Conservation (phyloP, 192 early-diverging fungal species). For the Linnemannia hyalina region DNA sequence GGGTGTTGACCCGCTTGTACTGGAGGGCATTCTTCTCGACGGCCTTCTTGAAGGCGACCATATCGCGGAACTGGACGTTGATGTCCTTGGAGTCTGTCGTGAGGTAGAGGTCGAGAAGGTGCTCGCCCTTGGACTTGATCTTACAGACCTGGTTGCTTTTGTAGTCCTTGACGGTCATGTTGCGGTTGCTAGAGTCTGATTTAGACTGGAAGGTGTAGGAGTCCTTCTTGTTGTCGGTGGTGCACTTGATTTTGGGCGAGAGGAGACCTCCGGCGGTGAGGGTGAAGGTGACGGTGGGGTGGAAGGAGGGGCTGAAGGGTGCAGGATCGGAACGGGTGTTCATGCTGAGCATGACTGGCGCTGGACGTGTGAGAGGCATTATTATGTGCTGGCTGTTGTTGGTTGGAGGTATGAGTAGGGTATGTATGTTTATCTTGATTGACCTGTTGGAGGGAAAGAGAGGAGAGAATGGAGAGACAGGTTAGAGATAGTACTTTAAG, state of each 20-base stretch:
- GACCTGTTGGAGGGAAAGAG: background rate
- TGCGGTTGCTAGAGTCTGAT: conserved; percentile 34
- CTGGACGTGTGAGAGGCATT: conserved; percentile 48
- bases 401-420: background rate
- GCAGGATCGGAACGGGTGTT: conserved; percentile 27
- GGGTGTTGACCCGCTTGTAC: conserved; percentile 26
- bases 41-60: conserved; percentile 57
- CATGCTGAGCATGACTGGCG: conserved; percentile 38
- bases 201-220: conserved; percentile 51
- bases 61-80: conserved; percentile 52
- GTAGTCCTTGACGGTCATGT: conserved; percentile 42
- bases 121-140: conserved; percentile 49
- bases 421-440: background rate
- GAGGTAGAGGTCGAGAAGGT: conserved; percentile 50
- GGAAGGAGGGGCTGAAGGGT: conserved; percentile 37
- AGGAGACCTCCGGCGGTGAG: conserved; percentile 40
- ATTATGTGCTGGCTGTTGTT: background rate
- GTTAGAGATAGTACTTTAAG: too few relatives aligned
- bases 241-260: conserved; percentile 49
- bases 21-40: conserved; percentile 42
- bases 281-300: conserved; percentile 41
- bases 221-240: conserved; percentile 46
- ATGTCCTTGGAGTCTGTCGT: conserved; percentile 55
- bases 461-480: background rate
- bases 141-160: conserved; percentile 47